Percentiles rank a stretch among this genome's conserved stretches.
These are phyloP conservation scores for Dalechampia spathulata DNA, from an alignment of 441 rosid species.

Conservation along the genomic window DNA sequence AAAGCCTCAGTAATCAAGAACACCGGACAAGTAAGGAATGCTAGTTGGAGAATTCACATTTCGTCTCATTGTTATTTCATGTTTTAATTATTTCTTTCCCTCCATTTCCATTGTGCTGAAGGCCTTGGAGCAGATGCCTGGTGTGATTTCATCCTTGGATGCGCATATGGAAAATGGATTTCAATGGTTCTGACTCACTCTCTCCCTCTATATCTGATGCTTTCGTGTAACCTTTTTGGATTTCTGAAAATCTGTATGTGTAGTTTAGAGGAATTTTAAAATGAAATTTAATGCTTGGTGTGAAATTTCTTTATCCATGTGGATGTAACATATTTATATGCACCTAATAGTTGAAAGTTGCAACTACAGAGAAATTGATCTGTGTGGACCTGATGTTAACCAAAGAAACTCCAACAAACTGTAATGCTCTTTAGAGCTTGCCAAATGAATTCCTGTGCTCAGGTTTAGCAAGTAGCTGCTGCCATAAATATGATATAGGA, in stretches of 20 bases:
- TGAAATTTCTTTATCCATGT: no score
- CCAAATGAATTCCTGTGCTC: not conserved
- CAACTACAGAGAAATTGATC: no score
- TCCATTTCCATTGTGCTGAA: constrained; percentile 13
- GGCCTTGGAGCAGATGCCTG: constrained; percentile 58
- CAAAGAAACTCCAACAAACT: not conserved
- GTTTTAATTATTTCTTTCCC: not conserved
- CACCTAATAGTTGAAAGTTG: no score
- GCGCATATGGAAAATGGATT: constrained; percentile 54
- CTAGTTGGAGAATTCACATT: not conserved
- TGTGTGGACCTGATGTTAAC: no score
- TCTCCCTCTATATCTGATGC: no score
- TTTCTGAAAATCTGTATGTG: no score
- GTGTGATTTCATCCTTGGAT: constrained; percentile 49
- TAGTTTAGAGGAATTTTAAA: no score
- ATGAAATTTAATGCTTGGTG: no score
- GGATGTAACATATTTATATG: no score
- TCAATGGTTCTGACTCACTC: constrained; percentile 30
- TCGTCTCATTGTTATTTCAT: not conserved
- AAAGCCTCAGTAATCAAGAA: constrained; percentile 44
- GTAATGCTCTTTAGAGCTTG: not conserved
- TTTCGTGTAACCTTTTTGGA: no score
- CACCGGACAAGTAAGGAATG: constrained; percentile 38
- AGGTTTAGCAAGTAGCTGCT: not conserved
- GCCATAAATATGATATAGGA: not conserved